Evolutionary conservation across 371 early-diverging fungal species (phyloP).

Genomic region (Synchytrium microbalum): DNA sequence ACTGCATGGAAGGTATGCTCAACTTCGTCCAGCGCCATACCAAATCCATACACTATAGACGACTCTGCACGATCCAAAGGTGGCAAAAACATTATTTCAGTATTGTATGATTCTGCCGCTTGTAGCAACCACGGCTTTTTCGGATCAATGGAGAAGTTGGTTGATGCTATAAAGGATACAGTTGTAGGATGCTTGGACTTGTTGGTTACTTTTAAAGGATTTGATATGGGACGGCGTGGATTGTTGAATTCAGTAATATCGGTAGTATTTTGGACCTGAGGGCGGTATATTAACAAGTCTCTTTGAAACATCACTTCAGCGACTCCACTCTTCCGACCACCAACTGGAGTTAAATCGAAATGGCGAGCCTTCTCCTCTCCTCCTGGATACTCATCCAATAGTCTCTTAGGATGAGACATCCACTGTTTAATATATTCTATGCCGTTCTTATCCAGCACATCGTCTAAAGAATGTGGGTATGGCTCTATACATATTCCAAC

Average conservation of each 20-base stretch:
- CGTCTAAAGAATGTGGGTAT: slow-evolving; percentile 24
- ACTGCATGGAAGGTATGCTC: slow-evolving; percentile 33
- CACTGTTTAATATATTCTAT: slow-evolving; percentile 40
- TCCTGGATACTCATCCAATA: slow-evolving; percentile 36
- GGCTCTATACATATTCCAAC: slow-evolving; percentile 47
- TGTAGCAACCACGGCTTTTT: slow-evolving; percentile 18
- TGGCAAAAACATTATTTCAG: slow-evolving; percentile 39
- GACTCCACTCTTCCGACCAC: slow-evolving; percentile 6
- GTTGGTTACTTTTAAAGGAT: slow-evolving; percentile 11
- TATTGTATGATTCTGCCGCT: slow-evolving; percentile 26
- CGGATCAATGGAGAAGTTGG: slow-evolving; percentile 40
- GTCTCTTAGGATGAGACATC: slow-evolving; percentile 42
- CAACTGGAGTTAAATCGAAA: slow-evolving; percentile 24
- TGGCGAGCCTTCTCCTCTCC: slow-evolving; percentile 22
- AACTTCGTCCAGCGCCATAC: slow-evolving; percentile 26
- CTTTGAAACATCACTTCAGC: slow-evolving; percentile 21
- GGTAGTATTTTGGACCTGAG: not conserved
- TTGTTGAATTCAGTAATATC: not conserved
- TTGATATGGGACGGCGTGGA: slow-evolving; percentile 11
- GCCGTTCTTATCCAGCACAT: slow-evolving; percentile 37
- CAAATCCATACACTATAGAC: slow-evolving; percentile 39
- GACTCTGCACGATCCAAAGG: slow-evolving; percentile 29
- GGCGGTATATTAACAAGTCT: slow-evolving; percentile 28
- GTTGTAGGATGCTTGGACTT: slow-evolving; percentile 5
- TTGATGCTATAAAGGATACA: slow-evolving; percentile 29